Evolutionary conservation across 495 filamentous ascomycete genomes (phyloP), one percentile per base, ranked within the genome.

Genomic region (Xylaria scruposa): DNA sequence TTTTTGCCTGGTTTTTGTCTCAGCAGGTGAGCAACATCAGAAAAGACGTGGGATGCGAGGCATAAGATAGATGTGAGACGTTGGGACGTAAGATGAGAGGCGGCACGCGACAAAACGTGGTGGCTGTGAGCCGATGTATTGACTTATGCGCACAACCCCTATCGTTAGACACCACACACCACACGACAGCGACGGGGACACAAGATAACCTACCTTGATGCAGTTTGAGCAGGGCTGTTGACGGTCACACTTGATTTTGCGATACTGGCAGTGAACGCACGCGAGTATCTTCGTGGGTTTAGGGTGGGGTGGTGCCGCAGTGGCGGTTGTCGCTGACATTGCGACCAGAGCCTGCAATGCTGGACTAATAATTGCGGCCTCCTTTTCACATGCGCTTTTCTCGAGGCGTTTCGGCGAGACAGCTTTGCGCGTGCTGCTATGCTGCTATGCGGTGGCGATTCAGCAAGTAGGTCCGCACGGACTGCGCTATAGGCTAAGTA

Each of bases 201-300:
- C 17, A 24, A 53, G 38, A 24, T 7, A 13, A 31, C 42, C n/a
- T 68, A 72, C 70, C 78, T 90, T 91, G 44, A 80, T 74, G 72
- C 90, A 92, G 60, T 90, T 89, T 38, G 85, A 81, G 71, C 90
- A 92, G 17, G 90, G 90, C 77, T 90, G 89, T 51, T 84, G 83
- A 47, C 89, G 86, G 75, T 91, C 88, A 75, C 90, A 92, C 70
- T 87, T 88, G 74, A 91, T 85, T 78, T 92, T 92, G 46, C 89
- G 81, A 59, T 85, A 85, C 71, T 90, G 89, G 71, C 90, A 92
- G 9, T 83, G 78, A 8, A 79, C 77, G 60, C 82, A 84, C n/a
- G 82, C 81, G 19, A 84, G 74, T n/a, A 79, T 76, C 36, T 60
- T 66, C 6, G 70, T 46, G 40, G 70, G 70, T 17, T 71, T 71